Evolutionary conservation across 2,329 filamentous ascomycete species (phyloP).

Genomic region (Pyrenophora graminea): DNA sequence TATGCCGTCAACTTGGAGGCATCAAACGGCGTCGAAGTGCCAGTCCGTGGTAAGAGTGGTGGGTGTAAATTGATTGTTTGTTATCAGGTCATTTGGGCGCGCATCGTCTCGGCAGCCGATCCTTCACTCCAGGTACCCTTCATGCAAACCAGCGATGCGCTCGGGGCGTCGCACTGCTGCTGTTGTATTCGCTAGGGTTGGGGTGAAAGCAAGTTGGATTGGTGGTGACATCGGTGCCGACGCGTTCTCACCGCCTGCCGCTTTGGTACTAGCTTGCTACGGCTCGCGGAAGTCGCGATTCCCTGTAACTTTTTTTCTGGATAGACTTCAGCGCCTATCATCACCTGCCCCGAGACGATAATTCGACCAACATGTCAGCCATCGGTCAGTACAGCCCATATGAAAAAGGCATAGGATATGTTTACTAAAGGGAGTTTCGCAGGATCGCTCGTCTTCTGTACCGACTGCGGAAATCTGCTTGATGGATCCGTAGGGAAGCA

Average conservation of each 20-base stretch:
- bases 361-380: conserved; percentile 68
- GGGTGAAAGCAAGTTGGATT: conserved; percentile 6
- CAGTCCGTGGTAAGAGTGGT: conserved; percentile 2
- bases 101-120: conserved; percentile 19
- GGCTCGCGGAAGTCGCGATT: conserved; percentile 21
- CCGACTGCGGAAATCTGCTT: conserved; percentile 86
- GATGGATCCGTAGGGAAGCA: conserved; percentile 77
- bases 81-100: conserved; percentile 18
- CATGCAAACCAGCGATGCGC: conserved; percentile 11
- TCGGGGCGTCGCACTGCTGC: neutral
- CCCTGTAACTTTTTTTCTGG: conserved; percentile 29
- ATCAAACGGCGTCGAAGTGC: conserved; percentile 3
- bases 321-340: conserved; percentile 4
- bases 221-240: conserved; percentile 6
- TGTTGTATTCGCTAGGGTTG: neutral
- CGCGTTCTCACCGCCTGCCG: conserved; percentile 38
- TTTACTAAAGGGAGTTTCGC: neutral
- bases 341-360: neutral
- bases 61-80: conserved; percentile 3
- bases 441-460: conserved; percentile 77
- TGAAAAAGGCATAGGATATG: neutral
- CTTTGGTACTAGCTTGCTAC: conserved; percentile 17
- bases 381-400: conserved; percentile 66
- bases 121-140: neutral
- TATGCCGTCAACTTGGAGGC: conserved; percentile 8